A percentile compares a stretch with the other conserved stretches of the same genome.
These are phyloP conservation scores for Apophysomyces elegans DNA, from an alignment of 371 early-diverging fungal species.

Conservation along the genomic window DNA sequence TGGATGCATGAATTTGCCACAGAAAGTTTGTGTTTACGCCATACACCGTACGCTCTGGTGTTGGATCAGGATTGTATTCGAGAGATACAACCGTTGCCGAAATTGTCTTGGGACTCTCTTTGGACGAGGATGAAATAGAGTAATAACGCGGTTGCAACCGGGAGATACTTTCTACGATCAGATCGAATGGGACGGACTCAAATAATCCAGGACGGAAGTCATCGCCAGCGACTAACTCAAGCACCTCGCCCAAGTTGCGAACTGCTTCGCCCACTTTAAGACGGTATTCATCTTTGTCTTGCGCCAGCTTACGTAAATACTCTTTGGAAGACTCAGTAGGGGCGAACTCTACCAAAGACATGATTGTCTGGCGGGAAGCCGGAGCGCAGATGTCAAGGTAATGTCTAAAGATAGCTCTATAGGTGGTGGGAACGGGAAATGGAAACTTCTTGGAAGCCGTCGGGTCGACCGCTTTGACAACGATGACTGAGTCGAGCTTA, in stretches of 20 bases:
- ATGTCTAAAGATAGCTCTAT: constrained; percentile 84
- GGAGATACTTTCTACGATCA: constrained; percentile 79
- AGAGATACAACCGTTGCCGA: constrained; percentile 89
- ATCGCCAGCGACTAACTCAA: constrained; percentile 41
- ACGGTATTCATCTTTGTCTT: constrained; percentile 77
- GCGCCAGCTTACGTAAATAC: constrained; percentile 58
- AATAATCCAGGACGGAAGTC: constrained; percentile 31
- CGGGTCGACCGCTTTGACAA: constrained; percentile 65
- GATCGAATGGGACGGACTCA: constrained; percentile 64
- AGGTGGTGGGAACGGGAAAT: constrained; percentile 90
- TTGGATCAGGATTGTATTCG: constrained; percentile 65
- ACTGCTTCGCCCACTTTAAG: constrained; percentile 61
- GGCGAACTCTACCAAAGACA: constrained; percentile 61
- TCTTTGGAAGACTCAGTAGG: constrained; percentile 58
- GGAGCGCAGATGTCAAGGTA: constrained; percentile 88
- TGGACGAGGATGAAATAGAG: constrained; percentile 89
- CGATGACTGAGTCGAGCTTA: constrained; percentile 68
- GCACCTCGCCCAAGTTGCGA: constrained; percentile 69
- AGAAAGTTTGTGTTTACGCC: constrained; percentile 83
- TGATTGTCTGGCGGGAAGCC: constrained; percentile 68
- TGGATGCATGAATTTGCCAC: constrained; percentile 49
- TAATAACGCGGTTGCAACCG: constrained; percentile 92
- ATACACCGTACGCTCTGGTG: constrained; percentile 59
- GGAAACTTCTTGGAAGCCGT: constrained; percentile 74
- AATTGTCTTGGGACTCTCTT: constrained; percentile 70